These are phyloP conservation scores for Phytopythium chamaehyphon DNA, from an alignment of 352 stramenopile species.

Conservation along the genomic window DNA sequence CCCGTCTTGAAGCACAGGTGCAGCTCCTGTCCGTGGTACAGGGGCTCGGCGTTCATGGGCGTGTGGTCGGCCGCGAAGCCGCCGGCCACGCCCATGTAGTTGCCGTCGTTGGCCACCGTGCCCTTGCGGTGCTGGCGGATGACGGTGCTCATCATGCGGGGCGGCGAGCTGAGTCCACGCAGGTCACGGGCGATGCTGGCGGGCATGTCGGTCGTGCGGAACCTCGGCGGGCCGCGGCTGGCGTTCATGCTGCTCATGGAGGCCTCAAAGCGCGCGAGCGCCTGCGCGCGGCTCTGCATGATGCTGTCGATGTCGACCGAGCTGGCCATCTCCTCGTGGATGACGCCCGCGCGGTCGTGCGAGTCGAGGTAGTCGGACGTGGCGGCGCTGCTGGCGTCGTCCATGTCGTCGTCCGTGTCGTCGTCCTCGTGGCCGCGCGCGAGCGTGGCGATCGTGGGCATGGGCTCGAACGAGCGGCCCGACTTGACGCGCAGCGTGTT, in stretches of 20 bases:
- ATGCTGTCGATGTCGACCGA: constrained; percentile 41
- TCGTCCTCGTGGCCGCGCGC: constrained; percentile 23
- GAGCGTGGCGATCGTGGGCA: constrained; percentile 8
- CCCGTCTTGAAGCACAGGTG: constrained; percentile 51
- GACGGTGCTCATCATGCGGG: constrained; percentile 35
- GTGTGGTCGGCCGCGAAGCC: constrained; percentile 6
- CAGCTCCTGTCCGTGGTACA: constrained; percentile 54
- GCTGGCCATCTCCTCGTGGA: constrained; percentile 3
- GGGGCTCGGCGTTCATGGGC: constrained; percentile 16
- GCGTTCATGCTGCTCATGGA: constrained; percentile 26
- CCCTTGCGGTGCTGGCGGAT: constrained; percentile 24
- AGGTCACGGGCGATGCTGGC: constrained; percentile 28
- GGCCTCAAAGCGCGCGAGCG: constrained; percentile 31
- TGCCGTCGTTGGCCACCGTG: constrained; percentile 13
- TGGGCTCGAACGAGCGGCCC: constrained; percentile 9
- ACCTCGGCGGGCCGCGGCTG: constrained; percentile 13
- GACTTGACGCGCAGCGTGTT: constrained; percentile 22
- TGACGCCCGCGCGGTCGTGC: constrained; percentile 3
- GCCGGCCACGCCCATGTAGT: neutral
- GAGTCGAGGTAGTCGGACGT: constrained; percentile 24
- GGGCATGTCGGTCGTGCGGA: constrained; percentile 28
- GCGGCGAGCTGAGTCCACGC: constrained; percentile 44
- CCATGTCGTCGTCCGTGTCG: constrained; percentile 19
- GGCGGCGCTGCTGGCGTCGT: constrained; percentile 26
- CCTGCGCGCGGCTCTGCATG: constrained; percentile 24